Evolutionary conservation across 2,329 filamentous ascomycete genomes (phyloP).

Genomic region (Penicillium sp.): DNA sequence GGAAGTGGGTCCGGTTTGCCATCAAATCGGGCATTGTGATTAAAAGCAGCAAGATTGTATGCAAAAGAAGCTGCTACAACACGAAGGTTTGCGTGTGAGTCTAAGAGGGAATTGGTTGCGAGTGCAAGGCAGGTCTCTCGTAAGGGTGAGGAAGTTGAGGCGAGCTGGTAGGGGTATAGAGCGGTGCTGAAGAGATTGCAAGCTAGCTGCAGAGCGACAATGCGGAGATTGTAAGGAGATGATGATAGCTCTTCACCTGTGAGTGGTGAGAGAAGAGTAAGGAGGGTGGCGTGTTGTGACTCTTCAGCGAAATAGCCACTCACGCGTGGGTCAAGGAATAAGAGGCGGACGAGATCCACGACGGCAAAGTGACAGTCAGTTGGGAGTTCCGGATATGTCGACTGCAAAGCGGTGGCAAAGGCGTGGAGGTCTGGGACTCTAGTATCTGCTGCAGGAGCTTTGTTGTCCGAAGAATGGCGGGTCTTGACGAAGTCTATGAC

Average conservation of each 20-base stretch:
- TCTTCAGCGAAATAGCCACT: constrained; percentile 84
- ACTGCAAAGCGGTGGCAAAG: constrained; percentile 63
- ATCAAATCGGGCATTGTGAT: constrained; percentile 64
- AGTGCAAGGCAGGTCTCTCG: constrained; percentile 65
- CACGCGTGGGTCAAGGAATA: constrained; percentile 74
- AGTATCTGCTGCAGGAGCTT: constrained; percentile 62
- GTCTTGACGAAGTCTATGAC: constrained; percentile 70
- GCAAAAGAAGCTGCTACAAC: constrained; percentile 80
- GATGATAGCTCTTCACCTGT: constrained; percentile 48
- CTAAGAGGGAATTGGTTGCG: constrained; percentile 75
- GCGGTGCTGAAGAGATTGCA: constrained; percentile 84
- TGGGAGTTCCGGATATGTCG: constrained; percentile 58
- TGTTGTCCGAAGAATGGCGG: constrained; percentile 45
- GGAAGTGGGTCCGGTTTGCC: constrained; percentile 60
- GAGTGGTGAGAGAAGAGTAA: constrained; percentile 56
- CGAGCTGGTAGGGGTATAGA: constrained; percentile 67
- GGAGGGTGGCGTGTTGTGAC: constrained; percentile 61
- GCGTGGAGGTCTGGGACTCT: constrained; percentile 68
- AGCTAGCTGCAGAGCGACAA: constrained; percentile 78
- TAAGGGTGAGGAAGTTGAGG: constrained; percentile 51
- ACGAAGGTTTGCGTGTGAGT: constrained; percentile 73
- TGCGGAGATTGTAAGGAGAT: constrained; percentile 77
- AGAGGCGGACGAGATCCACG: constrained; percentile 79
- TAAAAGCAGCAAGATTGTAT: constrained; percentile 75
- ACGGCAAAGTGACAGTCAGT: constrained; percentile 72